phyloP scores from a whole-genome alignment of 768 basidiomycete species.

The Auricularia heimuer region DNA sequence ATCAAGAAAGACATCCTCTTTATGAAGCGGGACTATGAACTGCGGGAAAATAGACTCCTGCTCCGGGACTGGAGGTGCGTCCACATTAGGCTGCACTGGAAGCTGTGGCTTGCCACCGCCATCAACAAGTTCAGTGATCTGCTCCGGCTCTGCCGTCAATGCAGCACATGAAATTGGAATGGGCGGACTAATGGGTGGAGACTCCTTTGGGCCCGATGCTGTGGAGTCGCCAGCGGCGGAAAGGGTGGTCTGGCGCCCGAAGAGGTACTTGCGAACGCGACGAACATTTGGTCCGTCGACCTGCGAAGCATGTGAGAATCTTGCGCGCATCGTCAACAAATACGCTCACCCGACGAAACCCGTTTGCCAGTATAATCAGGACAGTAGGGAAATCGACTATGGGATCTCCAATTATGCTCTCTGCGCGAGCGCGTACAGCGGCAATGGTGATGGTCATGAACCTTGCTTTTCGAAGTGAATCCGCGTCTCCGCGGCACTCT shows the following conservation, averaged over 20 bases:
- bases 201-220: no score
- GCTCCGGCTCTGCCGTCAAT: no score
- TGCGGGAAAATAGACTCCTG: no score
- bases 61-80: no score
- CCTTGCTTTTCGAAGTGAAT: not conserved
- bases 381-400: not conserved
- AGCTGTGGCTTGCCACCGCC: no score
- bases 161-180: no score
- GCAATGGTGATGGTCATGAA: not conserved
- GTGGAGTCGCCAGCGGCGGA: no score
- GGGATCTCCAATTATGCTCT: not conserved
- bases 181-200: no score
- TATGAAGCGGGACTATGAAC: no score
- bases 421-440: not conserved
- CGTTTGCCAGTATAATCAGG: not conserved
- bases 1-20: no score
- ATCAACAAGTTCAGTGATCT: no score
- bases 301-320: not conserved
- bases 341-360: not conserved
- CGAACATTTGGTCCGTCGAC: not conserved
- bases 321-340: not conserved
- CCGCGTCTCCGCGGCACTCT: not conserved
- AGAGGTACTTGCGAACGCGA: not conserved
- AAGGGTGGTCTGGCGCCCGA: not conserved
- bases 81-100: no score